Conservation (phyloP, 2,329 filamentous ascomycete species). For the Cladophialophora immunda region DNA sequence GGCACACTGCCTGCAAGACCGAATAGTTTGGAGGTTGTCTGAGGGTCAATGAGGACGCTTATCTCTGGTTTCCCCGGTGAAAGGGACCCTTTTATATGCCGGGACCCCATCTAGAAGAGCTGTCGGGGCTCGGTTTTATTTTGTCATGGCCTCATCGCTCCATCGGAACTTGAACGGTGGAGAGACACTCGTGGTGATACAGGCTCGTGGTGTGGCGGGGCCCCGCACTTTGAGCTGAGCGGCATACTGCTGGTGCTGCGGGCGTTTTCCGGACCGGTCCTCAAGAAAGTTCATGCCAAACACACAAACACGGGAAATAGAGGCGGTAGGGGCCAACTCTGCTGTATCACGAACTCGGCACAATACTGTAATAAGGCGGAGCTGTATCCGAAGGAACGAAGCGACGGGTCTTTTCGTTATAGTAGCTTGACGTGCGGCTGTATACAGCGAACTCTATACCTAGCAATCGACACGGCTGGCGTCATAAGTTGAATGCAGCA, state of each 20-base stretch:
- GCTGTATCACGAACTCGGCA: neutral
- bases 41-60: neutral
- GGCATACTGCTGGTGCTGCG: neutral
- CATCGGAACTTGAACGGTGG: neutral
- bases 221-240: neutral
- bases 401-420: neutral
- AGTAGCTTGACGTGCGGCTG: neutral
- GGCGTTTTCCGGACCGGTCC: neutral
- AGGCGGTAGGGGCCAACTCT: neutral
- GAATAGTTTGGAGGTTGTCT: neutral
- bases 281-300: neutral
- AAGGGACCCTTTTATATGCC: neutral
- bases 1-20: neutral
- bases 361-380: neutral
- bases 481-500: neutral
- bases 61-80: neutral
- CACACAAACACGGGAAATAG: neutral
- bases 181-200: neutral
- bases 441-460: neutral
- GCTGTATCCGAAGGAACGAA: neutral
- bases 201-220: neutral
- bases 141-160: neutral
- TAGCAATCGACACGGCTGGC: neutral
- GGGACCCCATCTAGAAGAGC: neutral
- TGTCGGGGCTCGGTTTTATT: neutral